A percentile compares a stretch with the other conserved stretches of the same genome.
Evolutionary conservation across 768 basidiomycete genomes (phyloP).

Genomic region (Pisolithus orientalis): DNA sequence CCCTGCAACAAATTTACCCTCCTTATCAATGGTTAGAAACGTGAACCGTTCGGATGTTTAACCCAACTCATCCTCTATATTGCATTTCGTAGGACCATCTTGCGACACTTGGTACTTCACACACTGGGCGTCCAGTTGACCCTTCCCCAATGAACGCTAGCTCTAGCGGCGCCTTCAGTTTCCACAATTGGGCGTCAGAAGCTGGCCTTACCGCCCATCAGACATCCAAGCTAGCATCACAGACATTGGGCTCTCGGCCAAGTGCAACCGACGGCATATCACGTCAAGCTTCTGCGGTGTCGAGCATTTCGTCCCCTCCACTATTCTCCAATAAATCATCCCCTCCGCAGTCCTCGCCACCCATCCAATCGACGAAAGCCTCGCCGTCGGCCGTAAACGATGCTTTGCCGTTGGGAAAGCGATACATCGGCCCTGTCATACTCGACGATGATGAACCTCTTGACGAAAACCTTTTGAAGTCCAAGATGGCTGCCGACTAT

Average conservation of each 20-base stretch:
- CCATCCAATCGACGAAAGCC: constrained; percentile 14
- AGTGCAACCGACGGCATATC: constrained; percentile 25
- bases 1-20: constrained; percentile 23
- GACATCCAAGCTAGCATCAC: constrained; percentile 3
- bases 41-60: background rate
- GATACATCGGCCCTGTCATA: constrained; percentile 27
- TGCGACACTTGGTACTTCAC: constrained; percentile 22
- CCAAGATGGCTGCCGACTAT: constrained; percentile 28
- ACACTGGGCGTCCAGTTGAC: constrained; percentile 15
- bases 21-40: constrained; percentile 24
- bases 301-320: constrained; percentile 14
- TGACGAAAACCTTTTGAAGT: constrained; percentile 23
- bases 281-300: constrained; percentile 23
- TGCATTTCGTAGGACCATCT: constrained; percentile 19
- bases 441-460: constrained; percentile 24
- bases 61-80: background rate
- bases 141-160: constrained; percentile 3
- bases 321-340: constrained; percentile 11
- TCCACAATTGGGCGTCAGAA: constrained; percentile 29
- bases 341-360: constrained; percentile 23
- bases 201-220: constrained; percentile 18
- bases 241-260: constrained; percentile 14
- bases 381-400: constrained; percentile 21
- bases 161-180: constrained; percentile 11
- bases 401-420: constrained; percentile 19